Base-by-base conservation (phyloP, 176 grass and related monocot species). In the Phoenix dactylifera region DNA sequence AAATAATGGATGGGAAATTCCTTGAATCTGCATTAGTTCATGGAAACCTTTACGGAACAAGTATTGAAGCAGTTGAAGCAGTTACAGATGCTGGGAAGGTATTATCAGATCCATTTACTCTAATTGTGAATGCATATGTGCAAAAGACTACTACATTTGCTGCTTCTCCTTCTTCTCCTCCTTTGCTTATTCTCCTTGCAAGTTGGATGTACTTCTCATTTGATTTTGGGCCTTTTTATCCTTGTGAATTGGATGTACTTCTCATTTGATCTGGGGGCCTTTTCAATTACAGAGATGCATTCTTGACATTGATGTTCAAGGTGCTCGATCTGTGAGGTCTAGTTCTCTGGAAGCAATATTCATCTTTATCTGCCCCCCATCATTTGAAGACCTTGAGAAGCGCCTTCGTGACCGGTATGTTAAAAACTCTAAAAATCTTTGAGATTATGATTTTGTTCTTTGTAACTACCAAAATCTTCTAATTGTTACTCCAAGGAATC, bases 241-340 rank as follows among this genome's bases (percentile, higher is more conserved):
- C 1, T 39, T 39, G 32, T 7, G 10, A 7, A 39, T 39, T 39
- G 32, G 32, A 39, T 10, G 4, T 39, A 39, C 32, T 39, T 39
- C 7, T 39, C 6, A 39, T 39, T 28, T 7, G 6, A 39, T 39
- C 6, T 39, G 10, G 32, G 32, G 32, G 67, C 28, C 67, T 84
- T 88, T 68, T 77, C 19, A 57, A 66, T 83, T 85, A 60, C 80
- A 98, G 93, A 83, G 81, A 78, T 98, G 93, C 72, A 86, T 92
- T 83, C 93, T 98, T 60, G 87, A 98, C 79, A 98, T 98, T 83
- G 93, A 98, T 83, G 93, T 98, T 67, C 93, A 98, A 98, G 93
- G 93, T 75, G 93, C 93, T 67, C 82, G 84, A 72, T 89, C 67
- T 52, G 93, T 98, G 63, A 85, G 87, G 81, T 83, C 87, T 80